Conservation (phyloP, 2,329 filamentous ascomycete species). For the Mycogone perniciosa region DNA sequence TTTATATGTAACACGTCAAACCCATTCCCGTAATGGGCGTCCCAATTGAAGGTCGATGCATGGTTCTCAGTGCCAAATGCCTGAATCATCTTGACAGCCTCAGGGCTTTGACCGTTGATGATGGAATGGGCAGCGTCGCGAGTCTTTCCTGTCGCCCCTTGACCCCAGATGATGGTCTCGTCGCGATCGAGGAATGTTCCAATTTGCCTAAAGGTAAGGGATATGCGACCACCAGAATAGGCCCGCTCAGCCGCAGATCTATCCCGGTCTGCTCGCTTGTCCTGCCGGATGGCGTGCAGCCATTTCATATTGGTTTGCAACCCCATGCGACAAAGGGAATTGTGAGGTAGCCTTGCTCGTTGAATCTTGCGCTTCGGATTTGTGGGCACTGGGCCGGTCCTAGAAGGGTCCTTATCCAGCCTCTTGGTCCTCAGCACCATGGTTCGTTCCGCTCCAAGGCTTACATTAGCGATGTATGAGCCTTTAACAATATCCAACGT, state of each 20-base stretch:
- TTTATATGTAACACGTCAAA: conserved; percentile 76
- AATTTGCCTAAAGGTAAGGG: conserved; percentile 84
- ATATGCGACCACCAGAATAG: conserved; percentile 72
- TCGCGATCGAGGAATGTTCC: conserved; percentile 70
- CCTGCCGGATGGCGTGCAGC: conserved; percentile 86
- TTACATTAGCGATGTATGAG: conserved; percentile 87
- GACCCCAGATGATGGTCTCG: conserved; percentile 76
- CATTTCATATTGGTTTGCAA: conserved; percentile 75
- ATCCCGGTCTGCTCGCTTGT: conserved; percentile 65
- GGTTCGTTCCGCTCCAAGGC: conserved; percentile 81
- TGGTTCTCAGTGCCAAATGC: conserved; percentile 87
- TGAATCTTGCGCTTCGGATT: conserved; percentile 49
- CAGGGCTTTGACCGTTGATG: conserved; percentile 60
- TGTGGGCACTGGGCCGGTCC: conserved; percentile 10
- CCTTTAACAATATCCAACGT: conserved; percentile 79
- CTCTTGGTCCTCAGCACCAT: conserved; percentile 88
- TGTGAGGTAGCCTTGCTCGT: conserved; percentile 73
- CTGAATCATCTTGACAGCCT: conserved; percentile 62
- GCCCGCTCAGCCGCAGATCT: conserved; percentile 66
- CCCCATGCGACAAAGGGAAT: conserved; percentile 81
- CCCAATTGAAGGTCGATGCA: conserved; percentile 65
- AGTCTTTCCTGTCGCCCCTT: conserved; percentile 71
- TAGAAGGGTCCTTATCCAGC: conserved; percentile 34
- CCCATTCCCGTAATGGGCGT: conserved; percentile 65
- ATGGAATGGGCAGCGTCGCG: conserved; percentile 54